Conservation (phyloP, 169 alveolate genomes). For the Toxoplasma gondii region DNA sequence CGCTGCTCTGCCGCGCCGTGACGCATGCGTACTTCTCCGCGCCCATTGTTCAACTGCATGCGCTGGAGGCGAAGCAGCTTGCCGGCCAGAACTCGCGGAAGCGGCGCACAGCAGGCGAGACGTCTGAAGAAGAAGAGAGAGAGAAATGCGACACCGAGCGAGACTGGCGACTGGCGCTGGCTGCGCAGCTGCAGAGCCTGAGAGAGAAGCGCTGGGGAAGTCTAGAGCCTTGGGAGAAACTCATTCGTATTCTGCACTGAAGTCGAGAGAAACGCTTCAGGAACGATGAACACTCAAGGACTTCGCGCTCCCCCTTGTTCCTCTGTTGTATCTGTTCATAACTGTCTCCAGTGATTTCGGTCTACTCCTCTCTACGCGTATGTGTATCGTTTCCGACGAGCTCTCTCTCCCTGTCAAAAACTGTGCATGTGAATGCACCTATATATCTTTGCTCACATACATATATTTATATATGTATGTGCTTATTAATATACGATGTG, state of each 20-base stretch:
- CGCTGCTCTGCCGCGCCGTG: conserved; percentile 32
- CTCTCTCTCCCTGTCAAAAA: no score
- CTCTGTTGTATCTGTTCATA: no score
- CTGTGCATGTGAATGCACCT: not conserved
- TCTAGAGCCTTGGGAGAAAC: conserved; percentile 32
- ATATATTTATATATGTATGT: not conserved
- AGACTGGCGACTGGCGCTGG: not conserved
- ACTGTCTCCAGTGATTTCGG: no score
- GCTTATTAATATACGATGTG: not conserved
- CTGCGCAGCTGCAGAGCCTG: not conserved
- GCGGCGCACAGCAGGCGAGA: not conserved
- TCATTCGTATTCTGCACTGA: not conserved
- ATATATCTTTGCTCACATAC: not conserved
- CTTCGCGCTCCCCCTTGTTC: no score
- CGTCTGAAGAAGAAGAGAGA: not conserved
- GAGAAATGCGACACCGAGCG: not conserved
- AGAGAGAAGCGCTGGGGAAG: not conserved
- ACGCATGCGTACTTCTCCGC: conserved; percentile 5
- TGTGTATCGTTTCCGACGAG: no score
- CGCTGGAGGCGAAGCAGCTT: not conserved
- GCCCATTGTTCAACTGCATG: not conserved
- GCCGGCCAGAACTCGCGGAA: not conserved
- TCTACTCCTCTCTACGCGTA: no score
- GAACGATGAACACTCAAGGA: no score
- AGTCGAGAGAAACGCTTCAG: not conserved